These are phyloP conservation scores for Lasiodiplodia sp. DNA, from an alignment of 2,329 filamentous ascomycete genomes.

Conservation along the genomic window DNA sequence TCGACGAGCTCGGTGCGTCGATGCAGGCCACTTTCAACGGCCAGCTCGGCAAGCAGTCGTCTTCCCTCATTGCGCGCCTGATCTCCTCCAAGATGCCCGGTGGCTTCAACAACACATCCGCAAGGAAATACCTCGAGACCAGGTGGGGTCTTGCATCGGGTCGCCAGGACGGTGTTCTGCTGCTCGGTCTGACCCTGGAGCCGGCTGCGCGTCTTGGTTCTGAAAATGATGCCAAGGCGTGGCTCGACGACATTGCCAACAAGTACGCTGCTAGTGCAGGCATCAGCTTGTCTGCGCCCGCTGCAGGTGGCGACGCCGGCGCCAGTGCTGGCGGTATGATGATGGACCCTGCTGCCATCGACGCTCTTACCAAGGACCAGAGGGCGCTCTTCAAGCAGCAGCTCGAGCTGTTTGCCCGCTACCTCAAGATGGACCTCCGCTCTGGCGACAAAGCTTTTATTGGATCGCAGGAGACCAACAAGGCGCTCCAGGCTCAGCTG, in stretches of 20 bases:
- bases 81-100: constrained; percentile 99
- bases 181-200: constrained; percentile 92
- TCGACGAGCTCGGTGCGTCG: constrained; percentile 91
- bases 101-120: constrained; percentile 97
- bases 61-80: constrained; percentile 88
- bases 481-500: constrained; percentile 87
- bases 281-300: constrained; percentile 78
- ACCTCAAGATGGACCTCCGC: constrained; percentile 95
- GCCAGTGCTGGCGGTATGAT: constrained; percentile 88
- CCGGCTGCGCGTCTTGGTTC: constrained; percentile 86
- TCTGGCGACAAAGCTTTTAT: constrained; percentile 95
- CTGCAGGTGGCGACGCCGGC: constrained; percentile 74
- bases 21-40: constrained; percentile 99
- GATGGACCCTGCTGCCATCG: constrained; percentile 98
- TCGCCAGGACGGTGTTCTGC: constrained; percentile 87
- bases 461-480: constrained; percentile 82
- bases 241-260: constrained; percentile 85
- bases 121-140: constrained; percentile 93
- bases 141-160: constrained; percentile 88
- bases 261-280: constrained; percentile 88
- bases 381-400: constrained; percentile 97
- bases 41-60: constrained; percentile 95
- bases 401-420: constrained; percentile 90
- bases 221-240: constrained; percentile 89
- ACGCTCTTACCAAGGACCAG: constrained; percentile 97